Evolutionary conservation across 1,139 yeast genomes (phyloP).

Genomic region (Kodamaea suecica): DNA sequence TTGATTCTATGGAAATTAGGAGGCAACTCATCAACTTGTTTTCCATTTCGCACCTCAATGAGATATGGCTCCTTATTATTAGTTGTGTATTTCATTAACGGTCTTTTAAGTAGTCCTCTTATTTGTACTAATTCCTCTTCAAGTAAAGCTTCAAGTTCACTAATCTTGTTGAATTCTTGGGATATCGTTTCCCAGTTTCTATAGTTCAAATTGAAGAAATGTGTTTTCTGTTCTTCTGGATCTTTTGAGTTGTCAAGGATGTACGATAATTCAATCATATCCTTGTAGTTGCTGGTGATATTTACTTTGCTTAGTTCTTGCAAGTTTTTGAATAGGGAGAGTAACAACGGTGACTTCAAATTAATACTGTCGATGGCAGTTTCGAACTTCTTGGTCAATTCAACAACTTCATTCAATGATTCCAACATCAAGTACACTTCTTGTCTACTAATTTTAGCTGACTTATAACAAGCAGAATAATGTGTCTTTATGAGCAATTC

Average conservation of each 20-base stretch:
- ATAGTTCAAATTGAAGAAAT: conserved; percentile 51
- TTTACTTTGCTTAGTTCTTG: conserved; percentile 13
- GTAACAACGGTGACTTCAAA: conserved; percentile 26
- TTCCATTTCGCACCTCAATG: conserved; percentile 67
- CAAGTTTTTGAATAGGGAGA: conserved; percentile 23
- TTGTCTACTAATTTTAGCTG: conserved; percentile 55
- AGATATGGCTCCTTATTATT: conserved; percentile 65
- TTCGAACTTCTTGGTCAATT: conserved; percentile 26
- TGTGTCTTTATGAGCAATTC: conserved; percentile 64
- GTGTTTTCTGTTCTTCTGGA: conserved; percentile 41
- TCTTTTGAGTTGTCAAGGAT: conserved; percentile 52
- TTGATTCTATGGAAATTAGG: conserved; percentile 71
- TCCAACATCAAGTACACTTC: conserved; percentile 63
- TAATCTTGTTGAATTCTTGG: conserved; percentile 40
- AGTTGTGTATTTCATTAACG: conserved; percentile 54
- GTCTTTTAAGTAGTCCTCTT: conserved; percentile 49
- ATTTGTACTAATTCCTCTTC: conserved; percentile 50
- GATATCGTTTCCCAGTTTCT: conserved; percentile 41
- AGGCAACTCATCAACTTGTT: conserved; percentile 56
- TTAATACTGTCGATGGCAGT: conserved; percentile 10
- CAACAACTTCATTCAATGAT: conserved; percentile 41
- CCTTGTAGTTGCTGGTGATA: conserved; percentile 34
- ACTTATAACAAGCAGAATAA: conserved; percentile 40
- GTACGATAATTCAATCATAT: conserved; percentile 53
- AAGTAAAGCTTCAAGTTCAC: conserved; percentile 42